Base-by-base conservation (phyloP, 202 grass and related monocot genomes). In the Zoysia matrella region DNA sequence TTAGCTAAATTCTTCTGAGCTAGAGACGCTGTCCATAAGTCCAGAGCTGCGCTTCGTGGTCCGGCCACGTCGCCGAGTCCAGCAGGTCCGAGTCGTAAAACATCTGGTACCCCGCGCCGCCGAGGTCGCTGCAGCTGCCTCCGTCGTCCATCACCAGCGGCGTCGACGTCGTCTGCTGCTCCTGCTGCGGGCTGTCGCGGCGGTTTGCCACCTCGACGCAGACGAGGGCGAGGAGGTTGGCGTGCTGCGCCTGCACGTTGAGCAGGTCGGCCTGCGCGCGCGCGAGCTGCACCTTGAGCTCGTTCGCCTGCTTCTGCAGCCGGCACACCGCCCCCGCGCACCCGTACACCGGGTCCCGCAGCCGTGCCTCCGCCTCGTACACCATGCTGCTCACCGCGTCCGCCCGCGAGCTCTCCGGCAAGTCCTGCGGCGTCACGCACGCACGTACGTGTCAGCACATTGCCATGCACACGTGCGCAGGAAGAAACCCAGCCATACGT, bases 301-400 rank as follows among this genome's bases (percentile, higher is more conserved):
- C 95, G 56, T 84, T 80, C 14, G 88, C 92, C 86, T 94, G 92
- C 56, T 86, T 91, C 82, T 98, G 95, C 2, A 98, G 92, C 79
- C 93, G 92, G 82, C 89, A 98, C 71, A 98, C 91, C 72, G 90
- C 89, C 14, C 92, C 95, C 0, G 95, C 90, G 69, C 90, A 90
- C 55, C 95, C 95, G 65, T 98, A 98, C 14, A 98, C 92, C 0
- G 95, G 95, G 73, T 98, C 95, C 2, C 95, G 85, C 73, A 85
- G 84, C 22, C 95, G 85, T 15, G 95, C 92, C 51, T 80, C 88
- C 43, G 95, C 95, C 85, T 98, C 95, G 78, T 98, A 98, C 65
- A 95, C 95, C 92, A 98, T 93, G 90, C 95, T 98, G 89, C 95
- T 95, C 72, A 91, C 95, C 2, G 95, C 92, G 79, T 98, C 95